Evolutionary conservation across 208 protist genomes (phyloP), one percentile per base, ranked within the genome.

Genomic region (Trichomonas tenax): DNA sequence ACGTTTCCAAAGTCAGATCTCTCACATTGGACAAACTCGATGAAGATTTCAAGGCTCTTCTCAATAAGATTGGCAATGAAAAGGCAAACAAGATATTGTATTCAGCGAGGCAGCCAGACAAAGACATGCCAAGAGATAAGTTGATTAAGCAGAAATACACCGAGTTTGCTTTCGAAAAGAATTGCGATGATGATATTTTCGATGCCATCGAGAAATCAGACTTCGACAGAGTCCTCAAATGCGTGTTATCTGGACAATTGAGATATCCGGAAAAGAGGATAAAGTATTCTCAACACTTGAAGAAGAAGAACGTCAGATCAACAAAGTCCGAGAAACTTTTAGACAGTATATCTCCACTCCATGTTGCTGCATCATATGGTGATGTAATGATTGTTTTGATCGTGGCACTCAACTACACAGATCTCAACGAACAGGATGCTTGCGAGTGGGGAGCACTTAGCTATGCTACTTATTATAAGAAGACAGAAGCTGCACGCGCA

Each of bases 41-140:
- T 38, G 14, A n/a, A 34, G 93, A 96, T 23, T 58, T 95, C 8
- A 23, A 96, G 6, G 48, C 63, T 21, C 6, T 96, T 0, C 49
- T 97, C 41, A 45, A 89, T 26, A 48, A 36, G 34, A 63, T 97
- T 4, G 97, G 97, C 34, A 97, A 97, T 72, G 31, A 38, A 0
- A 63, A 58, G 9, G 49, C 46, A 31, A 97, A 97, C 82, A 49
- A 11, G 9, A 93, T 93, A 6, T 21, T 89, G 4, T 72, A n/a
- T 26, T 72, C 58, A 26, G 58, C 58, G 21, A 17, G 21, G 2
- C 11, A 72, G 58, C 58, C 58, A 31, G 21, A 17, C 8, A n/a
- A 26, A 21, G 26, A 72, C 4, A 8, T 72, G 21, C 2, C 11
- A 17, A 72, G 58, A 72, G 58, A 72, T 8, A 8, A 72, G 26